Conservation (phyloP, 805 yeast genomes). For the Saturnispora serradocipensis region DNA sequence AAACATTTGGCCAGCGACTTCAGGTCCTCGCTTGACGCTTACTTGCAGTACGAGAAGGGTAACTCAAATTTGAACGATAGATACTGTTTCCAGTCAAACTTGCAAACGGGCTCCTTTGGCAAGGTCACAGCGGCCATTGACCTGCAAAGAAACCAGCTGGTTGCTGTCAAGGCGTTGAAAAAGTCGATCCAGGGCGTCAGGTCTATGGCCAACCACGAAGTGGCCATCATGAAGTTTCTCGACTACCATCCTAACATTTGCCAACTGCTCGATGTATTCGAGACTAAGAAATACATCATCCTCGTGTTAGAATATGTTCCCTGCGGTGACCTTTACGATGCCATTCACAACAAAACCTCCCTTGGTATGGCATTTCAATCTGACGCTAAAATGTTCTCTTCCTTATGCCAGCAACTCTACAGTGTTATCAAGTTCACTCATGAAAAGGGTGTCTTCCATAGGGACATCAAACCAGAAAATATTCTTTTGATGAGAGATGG, state of each 20-base stretch:
- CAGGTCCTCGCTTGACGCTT: constrained; percentile 29
- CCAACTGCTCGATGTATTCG: constrained; percentile 47
- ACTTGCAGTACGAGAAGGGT: constrained; percentile 33
- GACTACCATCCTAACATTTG: constrained; percentile 48
- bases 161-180: constrained; percentile 48
- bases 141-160: constrained; percentile 23
- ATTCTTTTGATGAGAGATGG: constrained; percentile 44
- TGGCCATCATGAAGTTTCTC: constrained; percentile 33
- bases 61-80: constrained; percentile 27
- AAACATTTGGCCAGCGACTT: constrained; percentile 16
- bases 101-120: constrained; percentile 57
- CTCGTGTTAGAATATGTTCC: constrained; percentile 60
- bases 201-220: constrained; percentile 47
- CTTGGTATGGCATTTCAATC: constrained; percentile 22
- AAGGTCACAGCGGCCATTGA: constrained; percentile 47
- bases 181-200: constrained; percentile 34
- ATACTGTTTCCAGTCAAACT: constrained; percentile 35
- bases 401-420: constrained; percentile 39
- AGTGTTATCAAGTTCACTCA: constrained; percentile 49
- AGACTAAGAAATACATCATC: constrained; percentile 41
- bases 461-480: constrained; percentile 72
- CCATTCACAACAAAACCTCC: constrained; percentile 28
- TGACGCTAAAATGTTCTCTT: constrained; percentile 18
- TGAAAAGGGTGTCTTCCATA: constrained; percentile 49
- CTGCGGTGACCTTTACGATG: constrained; percentile 61